Base-by-base conservation (phyloP, 495 filamentous ascomycete genomes). In the Penicillium canariense region DNA sequence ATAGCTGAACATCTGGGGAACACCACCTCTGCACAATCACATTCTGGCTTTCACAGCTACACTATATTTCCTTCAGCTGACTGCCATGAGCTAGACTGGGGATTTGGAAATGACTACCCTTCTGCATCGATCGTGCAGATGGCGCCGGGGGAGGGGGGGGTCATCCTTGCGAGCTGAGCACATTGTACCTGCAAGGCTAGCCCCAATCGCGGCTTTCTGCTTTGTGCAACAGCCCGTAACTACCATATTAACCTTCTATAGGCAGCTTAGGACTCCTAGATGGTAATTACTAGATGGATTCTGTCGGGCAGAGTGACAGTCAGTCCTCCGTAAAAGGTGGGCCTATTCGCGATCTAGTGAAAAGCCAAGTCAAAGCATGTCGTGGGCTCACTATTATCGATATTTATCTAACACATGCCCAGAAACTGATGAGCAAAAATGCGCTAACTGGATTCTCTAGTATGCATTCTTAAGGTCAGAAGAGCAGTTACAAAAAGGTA, bases 151-250 rank as follows among this genome's bases (percentile, higher is more conserved):
- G n/a, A n/a, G n/a, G n/a, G n/a, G n/a, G n/a, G 49, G 51, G 20
- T 9, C 39, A 51, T 52, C 52, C 52, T 60, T 59, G 53, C 55
- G 7, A 51, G 54, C 53, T 53, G 38, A 56, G 55, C 50, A 56
- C 50, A 59, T 55, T 61, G 63, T 59, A 38, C 50, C 61, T 64
- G 61, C 61, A 64, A 48, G 59, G 31, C 52, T 17, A 26, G 57
- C 36, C 50, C 50, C 47, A 32, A 47, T 57, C 49, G 54, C 47
- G 36, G 53, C 46, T 54, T 34, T 43, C 23, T 60, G 48, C 54
- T 38, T 54, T 32, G 54, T 63, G 54, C 45, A 48, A 56, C 27
- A 30, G 20, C 22, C n/a, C 8, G 32, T 42, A 23, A 25, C 6
- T 11, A 11, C 17, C 43, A 46, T 28, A 10, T 15, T 6, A 39